These are phyloP conservation scores for Aspergillus hiratsukae DNA, from an alignment of 2,329 filamentous ascomycete species.

Conservation along the genomic window DNA sequence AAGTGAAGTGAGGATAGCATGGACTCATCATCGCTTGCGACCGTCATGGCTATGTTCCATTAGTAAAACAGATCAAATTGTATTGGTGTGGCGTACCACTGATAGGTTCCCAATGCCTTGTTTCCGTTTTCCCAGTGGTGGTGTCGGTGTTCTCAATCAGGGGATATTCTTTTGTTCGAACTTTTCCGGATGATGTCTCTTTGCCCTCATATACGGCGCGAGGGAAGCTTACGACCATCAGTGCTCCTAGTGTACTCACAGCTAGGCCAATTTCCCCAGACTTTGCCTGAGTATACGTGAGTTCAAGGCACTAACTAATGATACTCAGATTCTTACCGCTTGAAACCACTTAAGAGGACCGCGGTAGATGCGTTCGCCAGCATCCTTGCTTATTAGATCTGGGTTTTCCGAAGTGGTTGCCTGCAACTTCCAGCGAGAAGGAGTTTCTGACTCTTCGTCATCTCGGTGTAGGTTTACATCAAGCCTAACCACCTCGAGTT, in stretches of 20 bases:
- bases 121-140: constrained; percentile 5
- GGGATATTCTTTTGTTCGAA: constrained; percentile 15
- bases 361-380: constrained; percentile 18
- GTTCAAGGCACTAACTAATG: neutral
- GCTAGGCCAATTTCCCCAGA: constrained; percentile 18
- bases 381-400: neutral
- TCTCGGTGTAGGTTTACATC: constrained; percentile 10
- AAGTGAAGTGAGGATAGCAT: constrained; percentile 23
- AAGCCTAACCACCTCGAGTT: constrained; percentile 24
- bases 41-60: constrained; percentile 23
- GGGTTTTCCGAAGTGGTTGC: constrained; percentile 13
- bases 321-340: constrained; percentile 19
- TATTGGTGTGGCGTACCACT: constrained; percentile 22
- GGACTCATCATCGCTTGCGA: constrained; percentile 8
- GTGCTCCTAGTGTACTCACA: constrained; percentile 20
- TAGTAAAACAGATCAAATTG: constrained; percentile 4
- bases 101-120: constrained; percentile 29
- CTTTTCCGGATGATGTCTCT: neutral
- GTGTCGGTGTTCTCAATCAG: constrained; percentile 15
- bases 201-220: constrained; percentile 11
- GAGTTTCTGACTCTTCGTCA: neutral
- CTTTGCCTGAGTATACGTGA: constrained; percentile 17
- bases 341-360: constrained; percentile 31
- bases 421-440: constrained; percentile 4
- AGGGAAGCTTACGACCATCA: constrained; percentile 21